Evolutionary conservation across 148 eudicot genomes (phyloP).

Genomic region (Hydrangea macrophylla): DNA sequence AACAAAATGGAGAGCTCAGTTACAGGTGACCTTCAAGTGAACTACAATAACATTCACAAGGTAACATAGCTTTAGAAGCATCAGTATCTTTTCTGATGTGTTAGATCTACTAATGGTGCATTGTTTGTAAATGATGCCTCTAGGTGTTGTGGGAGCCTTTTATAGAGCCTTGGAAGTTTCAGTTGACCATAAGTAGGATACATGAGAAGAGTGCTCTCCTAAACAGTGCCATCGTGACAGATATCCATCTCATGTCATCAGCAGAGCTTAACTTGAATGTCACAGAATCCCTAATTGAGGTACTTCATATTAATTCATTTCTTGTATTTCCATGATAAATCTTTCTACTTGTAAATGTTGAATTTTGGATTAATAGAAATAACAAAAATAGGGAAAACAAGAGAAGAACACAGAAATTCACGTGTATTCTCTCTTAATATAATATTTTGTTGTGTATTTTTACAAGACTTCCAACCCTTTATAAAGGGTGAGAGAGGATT

Average conservation of each 20-base stretch:
- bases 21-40: constrained; percentile 64
- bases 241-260: constrained; percentile 55
- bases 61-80: constrained; percentile 28
- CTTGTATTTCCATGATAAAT: background rate
- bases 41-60: constrained; percentile 90
- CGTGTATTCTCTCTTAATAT: too few species aligned
- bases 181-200: constrained; percentile 43
- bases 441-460: too few species aligned
- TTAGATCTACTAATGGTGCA: constrained; percentile 7
- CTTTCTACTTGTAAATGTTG: background rate
- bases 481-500: too few species aligned
- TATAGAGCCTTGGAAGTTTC: constrained; percentile 83
- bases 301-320: constrained; percentile 21
- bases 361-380: too few species aligned
- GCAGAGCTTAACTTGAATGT: constrained; percentile 71
- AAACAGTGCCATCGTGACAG: constrained; percentile 38
- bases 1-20: constrained; percentile 38
- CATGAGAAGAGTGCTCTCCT: constrained; percentile 60
- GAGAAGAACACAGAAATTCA: too few species aligned
- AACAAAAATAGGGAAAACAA: too few species aligned
- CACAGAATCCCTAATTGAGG: constrained; percentile 80
- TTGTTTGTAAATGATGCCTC: constrained; percentile 13
- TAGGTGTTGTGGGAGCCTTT: constrained; percentile 99
- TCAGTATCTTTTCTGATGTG: background rate
- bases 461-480: too few species aligned